Percentiles rank a stretch among this genome's conserved stretches.
These are phyloP conservation scores for Leishmania turanica DNA, from an alignment of 208 protist genomes.

Conservation along the genomic window DNA sequence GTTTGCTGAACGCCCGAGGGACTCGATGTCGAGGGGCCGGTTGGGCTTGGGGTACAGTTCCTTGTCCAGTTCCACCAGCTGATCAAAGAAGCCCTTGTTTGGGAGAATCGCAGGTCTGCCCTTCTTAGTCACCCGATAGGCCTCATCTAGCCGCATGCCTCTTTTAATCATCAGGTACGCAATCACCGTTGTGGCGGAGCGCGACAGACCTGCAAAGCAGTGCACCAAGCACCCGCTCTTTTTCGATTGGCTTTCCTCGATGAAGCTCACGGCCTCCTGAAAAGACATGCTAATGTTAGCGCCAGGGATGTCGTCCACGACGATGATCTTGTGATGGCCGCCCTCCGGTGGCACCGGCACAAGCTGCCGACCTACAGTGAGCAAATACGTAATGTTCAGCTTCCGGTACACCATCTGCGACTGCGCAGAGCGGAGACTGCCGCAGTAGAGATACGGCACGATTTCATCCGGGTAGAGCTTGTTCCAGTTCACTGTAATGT, in stretches of 20 bases:
- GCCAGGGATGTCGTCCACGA: conserved; percentile 88
- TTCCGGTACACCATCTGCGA: conserved; percentile 87
- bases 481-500: conserved; percentile 88
- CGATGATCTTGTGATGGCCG: conserved; percentile 67
- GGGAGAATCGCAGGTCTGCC: conserved; percentile 81
- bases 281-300: conserved; percentile 83
- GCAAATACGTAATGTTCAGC: conserved; percentile 77
- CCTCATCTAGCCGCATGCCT: conserved; percentile 88
- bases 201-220: conserved; percentile 92
- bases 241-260: conserved; percentile 66
- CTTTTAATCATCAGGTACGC: conserved; percentile 88
- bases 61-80: conserved; percentile 70
- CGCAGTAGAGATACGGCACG: conserved; percentile 79
- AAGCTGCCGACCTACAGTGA: conserved; percentile 84
- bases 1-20: conserved; percentile 42
- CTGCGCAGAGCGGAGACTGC: conserved; percentile 83
- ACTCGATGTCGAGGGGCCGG: conserved; percentile 55
- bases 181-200: conserved; percentile 88
- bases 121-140: conserved; percentile 72
- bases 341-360: conserved; percentile 68
- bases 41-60: conserved; percentile 55
- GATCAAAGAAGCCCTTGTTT: conserved; percentile 85
- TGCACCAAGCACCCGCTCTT: conserved; percentile 81
- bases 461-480: conserved; percentile 93
- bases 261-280: conserved; percentile 72